A percentile compares a stretch with the other conserved stretches of the same genome.
Evolutionary conservation across 371 early-diverging fungal genomes (phyloP).

Genomic region (Haplosporangium sp.): DNA sequence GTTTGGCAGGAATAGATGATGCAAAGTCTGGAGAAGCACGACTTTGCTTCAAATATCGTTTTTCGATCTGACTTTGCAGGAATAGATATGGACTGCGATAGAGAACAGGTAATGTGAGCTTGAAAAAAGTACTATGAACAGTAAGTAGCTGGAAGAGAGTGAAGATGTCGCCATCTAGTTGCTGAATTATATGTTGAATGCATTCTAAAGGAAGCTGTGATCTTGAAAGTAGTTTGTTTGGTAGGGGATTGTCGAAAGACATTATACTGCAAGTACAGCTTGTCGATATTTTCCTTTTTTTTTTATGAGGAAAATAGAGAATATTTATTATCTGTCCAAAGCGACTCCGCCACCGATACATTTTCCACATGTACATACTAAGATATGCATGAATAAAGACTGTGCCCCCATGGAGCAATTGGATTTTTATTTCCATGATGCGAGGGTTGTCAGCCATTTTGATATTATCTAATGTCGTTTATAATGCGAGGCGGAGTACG

Average conservation of each 20-base stretch:
- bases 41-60: background rate
- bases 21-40: slow-evolving; percentile 1
- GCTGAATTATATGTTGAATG: slow-evolving; percentile 20
- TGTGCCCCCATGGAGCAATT: no score
- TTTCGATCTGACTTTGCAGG: slow-evolving; percentile 10
- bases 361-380: no score
- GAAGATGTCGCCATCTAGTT: slow-evolving; percentile 31
- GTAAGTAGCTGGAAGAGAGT: slow-evolving; percentile 28
- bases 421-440: no score
- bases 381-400: background rate
- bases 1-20: slow-evolving; percentile 11
- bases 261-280: background rate
- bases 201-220: slow-evolving; percentile 21
- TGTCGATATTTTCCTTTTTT: background rate
- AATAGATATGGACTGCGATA: slow-evolving; percentile 35
- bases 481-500: slow-evolving; percentile 39
- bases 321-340: no score
- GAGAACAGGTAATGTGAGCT: slow-evolving; percentile 21
- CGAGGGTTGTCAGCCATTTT: no score
- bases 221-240: background rate
- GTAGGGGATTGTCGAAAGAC: background rate
- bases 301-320: no score
- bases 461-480: background rate
- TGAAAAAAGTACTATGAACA: slow-evolving; percentile 30
- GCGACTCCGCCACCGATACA: background rate